A percentile compares a stretch with the other conserved stretches of the same genome.
These are phyloP conservation scores for Ramaria sp. DNA, from an alignment of 768 basidiomycete species.

Conservation along the genomic window DNA sequence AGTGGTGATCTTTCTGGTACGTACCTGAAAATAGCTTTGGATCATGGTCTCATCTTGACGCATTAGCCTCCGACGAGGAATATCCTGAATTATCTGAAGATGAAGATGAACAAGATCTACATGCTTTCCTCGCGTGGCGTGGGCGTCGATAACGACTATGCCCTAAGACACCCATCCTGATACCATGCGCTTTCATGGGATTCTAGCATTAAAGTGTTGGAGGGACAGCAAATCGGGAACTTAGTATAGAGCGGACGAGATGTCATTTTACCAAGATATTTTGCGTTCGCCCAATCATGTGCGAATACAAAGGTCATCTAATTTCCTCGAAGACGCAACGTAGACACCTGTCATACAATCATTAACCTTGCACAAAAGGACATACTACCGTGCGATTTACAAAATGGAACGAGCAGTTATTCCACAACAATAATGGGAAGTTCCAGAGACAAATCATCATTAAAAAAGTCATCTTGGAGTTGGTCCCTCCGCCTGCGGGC, in stretches of 20 bases:
- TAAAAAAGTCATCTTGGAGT: background rate
- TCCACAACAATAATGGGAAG: background rate
- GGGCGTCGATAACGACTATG: background rate
- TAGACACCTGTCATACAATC: too few relatives aligned
- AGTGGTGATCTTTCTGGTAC: constrained; percentile 17
- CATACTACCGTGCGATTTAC: background rate
- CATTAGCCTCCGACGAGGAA: constrained; percentile 4
- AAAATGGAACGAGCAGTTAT: background rate
- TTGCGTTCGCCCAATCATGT: too few relatives aligned
- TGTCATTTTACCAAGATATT: too few relatives aligned
- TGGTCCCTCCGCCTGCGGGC: background rate
- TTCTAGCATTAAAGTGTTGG: background rate
- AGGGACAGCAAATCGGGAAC: too few relatives aligned
- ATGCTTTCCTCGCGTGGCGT: background rate
- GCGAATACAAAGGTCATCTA: too few relatives aligned
- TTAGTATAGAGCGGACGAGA: background rate
- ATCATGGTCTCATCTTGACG: background rate
- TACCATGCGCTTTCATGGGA: background rate
- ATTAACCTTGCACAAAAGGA: too few relatives aligned
- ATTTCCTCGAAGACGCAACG: too few relatives aligned
- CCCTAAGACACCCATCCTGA: background rate
- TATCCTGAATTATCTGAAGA: constrained; percentile 4
- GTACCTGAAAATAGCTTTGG: background rate
- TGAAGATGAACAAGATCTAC: constrained; percentile 3
- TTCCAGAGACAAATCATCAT: background rate